A percentile compares a stretch with the other conserved stretches of the same genome.
Conservation (phyloP, 345 rosid genomes). For the Rhizophora mangle region DNA sequence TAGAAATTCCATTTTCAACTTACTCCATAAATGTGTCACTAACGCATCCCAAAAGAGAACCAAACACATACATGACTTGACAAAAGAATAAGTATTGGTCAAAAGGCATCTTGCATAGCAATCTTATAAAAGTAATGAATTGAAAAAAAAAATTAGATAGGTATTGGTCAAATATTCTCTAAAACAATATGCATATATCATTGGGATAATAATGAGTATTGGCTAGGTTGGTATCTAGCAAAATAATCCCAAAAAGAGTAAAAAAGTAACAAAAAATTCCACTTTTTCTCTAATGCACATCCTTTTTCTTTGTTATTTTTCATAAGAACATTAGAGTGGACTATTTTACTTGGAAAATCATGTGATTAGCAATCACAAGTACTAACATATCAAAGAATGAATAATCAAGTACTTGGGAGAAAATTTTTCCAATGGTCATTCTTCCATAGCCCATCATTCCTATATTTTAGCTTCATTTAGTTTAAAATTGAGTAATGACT, state of each 20-base stretch:
- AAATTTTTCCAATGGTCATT: constrained; percentile 82
- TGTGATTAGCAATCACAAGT: not conserved
- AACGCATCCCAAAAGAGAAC: constrained; percentile 22
- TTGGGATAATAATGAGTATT: no score
- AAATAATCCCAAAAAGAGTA: not conserved
- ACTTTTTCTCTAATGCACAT: not conserved
- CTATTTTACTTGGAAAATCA: constrained; percentile 1
- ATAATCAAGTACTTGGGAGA: constrained; percentile 65
- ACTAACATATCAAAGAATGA: constrained; percentile 80
- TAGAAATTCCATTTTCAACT: constrained; percentile 55
- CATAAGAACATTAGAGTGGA: not conserved
- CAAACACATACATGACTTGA: constrained; percentile 3
- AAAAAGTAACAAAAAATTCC: not conserved
- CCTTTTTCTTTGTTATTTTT: not conserved
- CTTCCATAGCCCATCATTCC: constrained; percentile 99
- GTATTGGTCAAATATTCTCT: constrained; percentile 4
- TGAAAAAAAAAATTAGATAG: not conserved
- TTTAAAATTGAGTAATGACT: constrained; percentile 3
- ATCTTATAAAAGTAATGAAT: not conserved
- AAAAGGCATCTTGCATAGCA: constrained; percentile 5
- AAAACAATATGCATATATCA: no score
- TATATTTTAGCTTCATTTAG: constrained; percentile 23
- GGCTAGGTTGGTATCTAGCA: no score
- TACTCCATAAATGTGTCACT: constrained; percentile 78
- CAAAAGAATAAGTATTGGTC: not conserved